Conservation (phyloP, 148 eudicot species). For the Silene latifolia region DNA sequence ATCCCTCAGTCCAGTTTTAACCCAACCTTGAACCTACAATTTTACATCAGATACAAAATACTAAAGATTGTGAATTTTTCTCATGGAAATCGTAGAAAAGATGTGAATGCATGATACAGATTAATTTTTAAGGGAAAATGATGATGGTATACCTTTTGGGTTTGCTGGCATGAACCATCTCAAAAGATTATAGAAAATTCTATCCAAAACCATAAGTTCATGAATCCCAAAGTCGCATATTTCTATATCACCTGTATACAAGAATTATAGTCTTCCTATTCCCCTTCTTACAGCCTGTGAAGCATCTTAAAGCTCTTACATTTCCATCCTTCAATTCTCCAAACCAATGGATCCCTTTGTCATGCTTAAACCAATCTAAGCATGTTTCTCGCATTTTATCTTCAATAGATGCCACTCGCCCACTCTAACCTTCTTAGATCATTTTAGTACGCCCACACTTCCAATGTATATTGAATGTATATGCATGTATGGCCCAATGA, state of each 20-base stretch:
- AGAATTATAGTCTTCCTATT: background rate
- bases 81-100: background rate
- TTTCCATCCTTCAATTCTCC: background rate
- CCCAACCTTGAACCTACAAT: slow-evolving; percentile 45
- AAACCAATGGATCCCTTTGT: slow-evolving; percentile 4
- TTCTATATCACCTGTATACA: background rate
- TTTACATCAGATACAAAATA: slow-evolving; percentile 2
- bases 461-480: background rate
- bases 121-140: background rate
- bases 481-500: background rate
- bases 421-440: background rate
- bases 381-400: background rate
- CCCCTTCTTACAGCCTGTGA: background rate
- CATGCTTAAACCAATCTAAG: background rate
- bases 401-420: background rate
- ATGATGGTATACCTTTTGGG: background rate
- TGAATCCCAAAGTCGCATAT: background rate
- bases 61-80: background rate
- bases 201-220: background rate
- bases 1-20: slow-evolving; percentile 41
- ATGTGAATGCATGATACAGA: background rate
- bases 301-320: no score
- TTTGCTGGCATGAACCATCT: background rate
- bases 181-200: background rate
- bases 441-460: background rate